A percentile compares a stretch with the other conserved stretches of the same genome.
Conservation (phyloP, 352 stramenopile genomes). For the Globisporangium solare region DNA sequence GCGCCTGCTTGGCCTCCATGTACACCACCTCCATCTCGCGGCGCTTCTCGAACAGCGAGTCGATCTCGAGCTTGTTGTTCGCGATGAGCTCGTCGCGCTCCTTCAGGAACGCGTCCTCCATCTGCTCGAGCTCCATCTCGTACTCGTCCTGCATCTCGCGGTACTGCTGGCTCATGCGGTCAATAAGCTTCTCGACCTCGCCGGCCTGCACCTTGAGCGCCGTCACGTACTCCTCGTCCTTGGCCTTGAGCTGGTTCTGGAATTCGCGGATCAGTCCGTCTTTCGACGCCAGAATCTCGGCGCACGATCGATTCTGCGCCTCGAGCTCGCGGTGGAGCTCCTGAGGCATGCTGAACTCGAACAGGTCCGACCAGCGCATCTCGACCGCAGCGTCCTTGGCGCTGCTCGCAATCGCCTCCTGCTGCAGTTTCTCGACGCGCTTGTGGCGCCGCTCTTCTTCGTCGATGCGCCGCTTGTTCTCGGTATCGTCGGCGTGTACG, state of each 20-base stretch:
- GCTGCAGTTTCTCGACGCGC: slow-evolving; percentile 83
- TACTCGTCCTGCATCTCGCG: slow-evolving; percentile 93
- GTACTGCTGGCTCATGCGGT: slow-evolving; percentile 89
- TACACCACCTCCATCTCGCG: slow-evolving; percentile 92
- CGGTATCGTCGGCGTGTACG: slow-evolving; percentile 84
- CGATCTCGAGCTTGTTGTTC: slow-evolving; percentile 89
- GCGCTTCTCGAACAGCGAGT: slow-evolving; percentile 90
- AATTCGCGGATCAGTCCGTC: slow-evolving; percentile 87
- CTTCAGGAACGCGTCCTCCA: slow-evolving; percentile 92
- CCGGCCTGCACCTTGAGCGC: slow-evolving; percentile 87
- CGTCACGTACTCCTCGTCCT: slow-evolving; percentile 95
- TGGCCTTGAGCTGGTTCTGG: slow-evolving; percentile 88
- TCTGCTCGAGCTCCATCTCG: slow-evolving; percentile 90
- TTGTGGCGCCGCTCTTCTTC: slow-evolving; percentile 88
- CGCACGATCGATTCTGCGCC: slow-evolving; percentile 81
- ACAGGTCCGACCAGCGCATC: slow-evolving; percentile 90
- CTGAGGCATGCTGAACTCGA: slow-evolving; percentile 92
- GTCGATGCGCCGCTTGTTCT: slow-evolving; percentile 86
- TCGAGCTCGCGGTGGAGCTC: slow-evolving; percentile 90
- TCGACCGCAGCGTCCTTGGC: slow-evolving; percentile 92
- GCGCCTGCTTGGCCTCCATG: slow-evolving; percentile 90
- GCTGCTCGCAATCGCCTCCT: slow-evolving; percentile 87
- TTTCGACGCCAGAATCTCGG: slow-evolving; percentile 90
- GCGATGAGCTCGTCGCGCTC: slow-evolving; percentile 89
- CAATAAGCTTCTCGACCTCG: slow-evolving; percentile 88